These are phyloP conservation scores for Suillus alpinus DNA, from an alignment of 768 basidiomycete genomes.

Conservation along the genomic window DNA sequence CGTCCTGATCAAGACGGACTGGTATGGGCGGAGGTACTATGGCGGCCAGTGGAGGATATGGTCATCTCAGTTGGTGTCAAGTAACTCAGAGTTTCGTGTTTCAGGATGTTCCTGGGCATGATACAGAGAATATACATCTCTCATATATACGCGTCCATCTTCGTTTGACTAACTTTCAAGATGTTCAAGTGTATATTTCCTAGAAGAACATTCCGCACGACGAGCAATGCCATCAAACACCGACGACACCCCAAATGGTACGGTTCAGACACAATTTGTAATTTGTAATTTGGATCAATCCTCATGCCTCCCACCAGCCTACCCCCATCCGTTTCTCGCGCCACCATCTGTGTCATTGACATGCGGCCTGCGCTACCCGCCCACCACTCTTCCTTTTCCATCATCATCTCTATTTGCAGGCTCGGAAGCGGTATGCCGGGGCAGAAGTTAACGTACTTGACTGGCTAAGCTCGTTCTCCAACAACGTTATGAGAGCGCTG, in stretches of 20 bases:
- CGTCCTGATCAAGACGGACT: neutral
- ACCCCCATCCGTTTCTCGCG: neutral
- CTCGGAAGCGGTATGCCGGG: too few species aligned
- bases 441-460: too few species aligned
- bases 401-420: too few species aligned
- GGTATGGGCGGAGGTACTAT: neutral
- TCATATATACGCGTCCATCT: neutral
- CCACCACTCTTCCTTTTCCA: neutral
- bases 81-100: neutral
- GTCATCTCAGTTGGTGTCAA: too few species aligned
- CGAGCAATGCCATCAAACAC: neutral
- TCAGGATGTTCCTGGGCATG: too few species aligned
- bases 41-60: neutral
- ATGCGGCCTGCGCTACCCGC: conserved; percentile 7
- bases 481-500: too few species aligned
- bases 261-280: neutral
- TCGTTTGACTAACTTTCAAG: neutral
- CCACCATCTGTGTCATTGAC: neutral
- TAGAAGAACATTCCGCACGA: neutral
- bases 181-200: neutral
- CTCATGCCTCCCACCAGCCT: neutral
- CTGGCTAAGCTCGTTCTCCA: too few species aligned
- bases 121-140: neutral
- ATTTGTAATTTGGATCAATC: too few species aligned
- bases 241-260: neutral